Evolutionary conservation across 805 yeast species (phyloP).

Genomic region (Soucietia sequanensis): DNA sequence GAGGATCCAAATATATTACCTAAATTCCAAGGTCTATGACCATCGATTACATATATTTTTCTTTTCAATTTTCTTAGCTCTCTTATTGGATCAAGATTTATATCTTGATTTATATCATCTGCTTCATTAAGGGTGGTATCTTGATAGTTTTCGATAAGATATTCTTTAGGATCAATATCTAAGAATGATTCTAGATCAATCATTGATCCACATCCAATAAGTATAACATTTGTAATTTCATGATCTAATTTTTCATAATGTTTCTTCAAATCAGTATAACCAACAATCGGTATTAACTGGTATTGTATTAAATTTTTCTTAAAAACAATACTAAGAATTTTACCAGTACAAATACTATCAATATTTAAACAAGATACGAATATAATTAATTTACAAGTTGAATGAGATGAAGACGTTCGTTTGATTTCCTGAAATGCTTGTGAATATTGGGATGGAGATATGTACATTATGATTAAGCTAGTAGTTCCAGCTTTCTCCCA

Average conservation of each 20-base stretch:
- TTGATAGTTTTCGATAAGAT: conserved; percentile 32
- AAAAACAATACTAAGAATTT: conserved; percentile 65
- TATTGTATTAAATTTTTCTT: conserved; percentile 82
- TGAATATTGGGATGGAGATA: conserved; percentile 67
- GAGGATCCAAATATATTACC: conserved; percentile 87
- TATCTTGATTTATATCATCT: conserved; percentile 13
- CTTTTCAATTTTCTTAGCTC: conserved; percentile 37
- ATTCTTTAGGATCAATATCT: conserved; percentile 58
- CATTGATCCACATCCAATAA: conserved; percentile 93
- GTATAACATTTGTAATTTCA: conserved; percentile 71
- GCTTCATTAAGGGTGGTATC: conserved; percentile 13
- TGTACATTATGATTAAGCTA: too few relatives aligned
- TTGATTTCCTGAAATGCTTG: conserved; percentile 66
- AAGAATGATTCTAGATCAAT: conserved; percentile 77
- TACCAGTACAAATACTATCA: conserved; percentile 89
- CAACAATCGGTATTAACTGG: conserved; percentile 90
- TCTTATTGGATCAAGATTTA: conserved; percentile 13
- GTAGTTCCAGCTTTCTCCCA: too few relatives aligned
- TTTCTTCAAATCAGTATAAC: conserved; percentile 72
- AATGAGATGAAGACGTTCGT: conserved; percentile 76
- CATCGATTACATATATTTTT: conserved; percentile 79
- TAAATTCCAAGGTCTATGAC: conserved; percentile 95
- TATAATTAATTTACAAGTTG: conserved; percentile 85
- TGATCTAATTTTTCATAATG: conserved; percentile 66
- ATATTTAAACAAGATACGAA: conserved; percentile 89